Percentiles rank a stretch among this genome's conserved stretches.
These are phyloP conservation scores for Cordyceps fumosorosea DNA, from an alignment of 2,329 filamentous ascomycete species.

Conservation along the genomic window DNA sequence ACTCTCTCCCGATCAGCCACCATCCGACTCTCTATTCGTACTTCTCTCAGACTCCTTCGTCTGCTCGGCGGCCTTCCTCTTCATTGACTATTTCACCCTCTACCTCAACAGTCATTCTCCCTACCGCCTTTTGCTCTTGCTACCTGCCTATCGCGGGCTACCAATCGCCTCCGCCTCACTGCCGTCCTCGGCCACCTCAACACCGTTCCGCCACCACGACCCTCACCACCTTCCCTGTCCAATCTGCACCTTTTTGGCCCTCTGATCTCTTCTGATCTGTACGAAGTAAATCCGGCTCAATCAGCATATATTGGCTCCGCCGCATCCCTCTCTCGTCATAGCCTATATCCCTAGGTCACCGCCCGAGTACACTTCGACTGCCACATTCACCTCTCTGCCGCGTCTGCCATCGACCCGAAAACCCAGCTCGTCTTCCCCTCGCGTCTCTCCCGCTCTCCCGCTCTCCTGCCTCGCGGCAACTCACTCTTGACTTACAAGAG, in stretches of 20 bases:
- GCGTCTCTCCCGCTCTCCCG: not conserved
- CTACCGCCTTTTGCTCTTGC: not conserved
- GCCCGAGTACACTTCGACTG: not conserved
- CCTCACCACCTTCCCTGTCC: not conserved
- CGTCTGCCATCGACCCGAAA: not conserved
- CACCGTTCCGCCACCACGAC: not conserved
- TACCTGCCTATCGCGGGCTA: not conserved
- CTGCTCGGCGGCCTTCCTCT: not conserved
- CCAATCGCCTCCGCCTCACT: not conserved
- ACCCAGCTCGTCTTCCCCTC: not conserved
- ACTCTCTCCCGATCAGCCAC: constrained; percentile 3
- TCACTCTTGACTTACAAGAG: not conserved
- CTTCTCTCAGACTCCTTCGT: not conserved
- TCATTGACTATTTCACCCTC: not conserved
- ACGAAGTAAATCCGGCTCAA: not conserved
- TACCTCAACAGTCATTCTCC: not conserved
- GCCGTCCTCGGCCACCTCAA: not conserved
- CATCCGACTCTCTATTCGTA: not conserved
- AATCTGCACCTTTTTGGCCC: not conserved
- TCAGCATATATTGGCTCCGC: not conserved
- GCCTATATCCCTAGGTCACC: not conserved
- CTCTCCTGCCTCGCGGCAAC: no score
- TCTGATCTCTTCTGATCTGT: constrained; percentile 8
- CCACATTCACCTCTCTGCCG: not conserved
- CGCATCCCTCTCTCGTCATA: not conserved